Percentiles rank a stretch among this genome's conserved stretches.
phyloP scores from a whole-genome alignment of 257 asterid species.

The Primulina eburnea region DNA sequence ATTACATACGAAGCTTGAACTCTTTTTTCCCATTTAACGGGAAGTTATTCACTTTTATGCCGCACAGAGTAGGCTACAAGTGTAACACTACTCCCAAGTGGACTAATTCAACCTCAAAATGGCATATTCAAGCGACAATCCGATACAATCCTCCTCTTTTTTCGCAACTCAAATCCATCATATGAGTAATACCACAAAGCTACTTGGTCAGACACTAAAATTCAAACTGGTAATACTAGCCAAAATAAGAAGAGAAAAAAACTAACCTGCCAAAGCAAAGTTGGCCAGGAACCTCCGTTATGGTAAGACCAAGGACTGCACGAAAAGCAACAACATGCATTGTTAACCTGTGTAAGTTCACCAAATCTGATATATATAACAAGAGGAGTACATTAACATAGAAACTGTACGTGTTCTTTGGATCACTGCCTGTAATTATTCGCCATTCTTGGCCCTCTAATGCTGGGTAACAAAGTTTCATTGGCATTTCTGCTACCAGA shows the following conservation, averaged over 20 bases:
- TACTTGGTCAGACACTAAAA: neutral
- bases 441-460: conserved; percentile 79
- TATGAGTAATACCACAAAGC: neutral
- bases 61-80: neutral
- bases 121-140: neutral
- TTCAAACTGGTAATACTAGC: neutral
- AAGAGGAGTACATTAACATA: conserved; percentile 1
- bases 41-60: too few species aligned
- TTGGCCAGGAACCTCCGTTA: conserved; percentile 87
- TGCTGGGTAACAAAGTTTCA: conserved; percentile 81
- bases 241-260: neutral
- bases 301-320: conserved; percentile 95
- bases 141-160: neutral
- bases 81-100: neutral
- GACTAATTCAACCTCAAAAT: neutral
- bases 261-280: conserved; percentile 79
- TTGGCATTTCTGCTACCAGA: conserved; percentile 70
- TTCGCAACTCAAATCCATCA: neutral
- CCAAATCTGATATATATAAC: neutral
- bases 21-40: neutral
- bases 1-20: neutral
- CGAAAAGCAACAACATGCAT: conserved; percentile 14
- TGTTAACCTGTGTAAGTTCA: conserved; percentile 1
- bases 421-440: conserved; percentile 75
- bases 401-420: conserved; percentile 65